Evolutionary conservation across 768 basidiomycete genomes (phyloP).

Genomic region (Hygrocybe punicea): DNA sequence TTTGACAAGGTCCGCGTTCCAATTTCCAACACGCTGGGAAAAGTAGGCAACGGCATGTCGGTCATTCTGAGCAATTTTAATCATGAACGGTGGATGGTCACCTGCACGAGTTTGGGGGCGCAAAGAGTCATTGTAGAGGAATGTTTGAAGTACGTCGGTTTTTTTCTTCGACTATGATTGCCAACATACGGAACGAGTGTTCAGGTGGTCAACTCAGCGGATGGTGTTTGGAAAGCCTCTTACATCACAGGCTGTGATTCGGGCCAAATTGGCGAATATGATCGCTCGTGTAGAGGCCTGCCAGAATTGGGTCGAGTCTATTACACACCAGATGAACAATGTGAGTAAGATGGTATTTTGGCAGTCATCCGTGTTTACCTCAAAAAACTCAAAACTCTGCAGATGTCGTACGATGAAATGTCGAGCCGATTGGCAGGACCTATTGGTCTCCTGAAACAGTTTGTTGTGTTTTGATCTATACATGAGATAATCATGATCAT

Average conservation of each 20-base stretch:
- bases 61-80: constrained; percentile 86
- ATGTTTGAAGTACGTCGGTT: constrained; percentile 64
- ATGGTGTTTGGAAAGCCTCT: constrained; percentile 88
- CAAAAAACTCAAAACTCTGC: constrained; percentile 4
- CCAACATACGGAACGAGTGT: constrained; percentile 4
- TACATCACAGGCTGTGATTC: constrained; percentile 78
- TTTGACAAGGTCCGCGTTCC: constrained; percentile 81
- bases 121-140: constrained; percentile 86
- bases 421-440: constrained; percentile 83
- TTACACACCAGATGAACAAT: constrained; percentile 92
- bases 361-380: neutral
- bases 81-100: constrained; percentile 89
- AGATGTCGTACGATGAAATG: constrained; percentile 87
- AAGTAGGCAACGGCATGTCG: constrained; percentile 77
- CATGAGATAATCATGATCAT: neutral
- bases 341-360: constrained; percentile 38
- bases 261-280: constrained; percentile 84
- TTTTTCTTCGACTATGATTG: neutral
- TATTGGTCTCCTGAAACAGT: constrained; percentile 89
- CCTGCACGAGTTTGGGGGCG: constrained; percentile 62
- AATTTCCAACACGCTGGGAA: constrained; percentile 81
- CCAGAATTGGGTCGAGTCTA: constrained; percentile 85
- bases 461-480: constrained; percentile 23
- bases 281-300: constrained; percentile 82
- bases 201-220: constrained; percentile 84